phyloP scores from a whole-genome alignment of 1,284 basidiomycete genomes.

The Cutaneotrichosporon sp. region DNA sequence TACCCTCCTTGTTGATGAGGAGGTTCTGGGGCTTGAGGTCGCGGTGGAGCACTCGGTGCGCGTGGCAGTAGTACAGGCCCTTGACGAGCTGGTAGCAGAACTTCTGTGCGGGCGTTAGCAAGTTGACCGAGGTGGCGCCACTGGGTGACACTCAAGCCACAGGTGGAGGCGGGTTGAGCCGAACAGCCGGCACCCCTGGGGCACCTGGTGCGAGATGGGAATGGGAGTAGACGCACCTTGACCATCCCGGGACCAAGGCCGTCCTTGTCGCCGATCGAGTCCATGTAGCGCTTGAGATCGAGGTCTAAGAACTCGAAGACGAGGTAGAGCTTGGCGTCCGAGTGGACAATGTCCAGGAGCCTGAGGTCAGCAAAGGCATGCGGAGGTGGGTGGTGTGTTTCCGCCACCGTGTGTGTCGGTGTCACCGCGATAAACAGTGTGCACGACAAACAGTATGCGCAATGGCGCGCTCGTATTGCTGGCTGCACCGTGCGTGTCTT shows the following conservation, averaged over 20 bases:
- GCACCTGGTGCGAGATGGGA: background rate
- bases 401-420: background rate
- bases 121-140: background rate
- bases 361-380: slow-evolving; percentile 58
- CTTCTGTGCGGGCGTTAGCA: slow-evolving; percentile 37
- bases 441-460: background rate
- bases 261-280: slow-evolving; percentile 92
- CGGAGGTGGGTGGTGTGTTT: background rate
- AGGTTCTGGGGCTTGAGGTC: slow-evolving; percentile 98
- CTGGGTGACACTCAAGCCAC: background rate
- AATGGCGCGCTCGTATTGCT: background rate
- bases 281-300: slow-evolving; percentile 99
- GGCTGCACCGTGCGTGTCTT: background rate
- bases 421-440: background rate
- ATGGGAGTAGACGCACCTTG: slow-evolving; percentile 80
- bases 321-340: slow-evolving; percentile 95
- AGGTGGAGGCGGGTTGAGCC: background rate
- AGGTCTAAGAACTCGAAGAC: slow-evolving; percentile 99
- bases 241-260: slow-evolving; percentile 93
- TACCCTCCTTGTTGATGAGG: slow-evolving; percentile 94
- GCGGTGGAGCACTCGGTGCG: slow-evolving; percentile 95
- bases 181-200: background rate
- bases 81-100: slow-evolving; percentile 84
- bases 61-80: slow-evolving; percentile 98
- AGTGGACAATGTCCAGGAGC: slow-evolving; percentile 97